Conservation (phyloP, 2,329 filamentous ascomycete species). For the Calonectria hawksworthii region DNA sequence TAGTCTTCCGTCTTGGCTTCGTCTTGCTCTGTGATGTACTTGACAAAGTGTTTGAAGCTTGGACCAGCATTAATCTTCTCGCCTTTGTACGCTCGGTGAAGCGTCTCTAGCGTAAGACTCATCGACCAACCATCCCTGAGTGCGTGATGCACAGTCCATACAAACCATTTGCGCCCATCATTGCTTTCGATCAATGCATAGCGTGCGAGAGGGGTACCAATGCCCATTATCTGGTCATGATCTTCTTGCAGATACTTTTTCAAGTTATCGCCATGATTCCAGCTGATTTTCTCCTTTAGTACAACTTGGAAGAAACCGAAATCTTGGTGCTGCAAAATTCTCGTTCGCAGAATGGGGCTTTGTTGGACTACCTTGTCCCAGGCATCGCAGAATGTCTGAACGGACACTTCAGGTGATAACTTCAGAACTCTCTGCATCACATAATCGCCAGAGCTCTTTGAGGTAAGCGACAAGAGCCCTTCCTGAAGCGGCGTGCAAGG, state of each 20-base stretch:
- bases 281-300: not conserved
- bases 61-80: not conserved
- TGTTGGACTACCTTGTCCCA: conserved; percentile 24
- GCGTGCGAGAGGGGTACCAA: conserved; percentile 18
- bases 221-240: not conserved
- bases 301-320: conserved; percentile 25
- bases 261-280: not conserved
- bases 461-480: conserved; percentile 50
- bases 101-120: conserved; percentile 27
- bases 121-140: conserved; percentile 48
- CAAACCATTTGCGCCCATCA: conserved; percentile 20
- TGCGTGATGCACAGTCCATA: conserved; percentile 46
- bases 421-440: conserved; percentile 29
- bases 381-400: conserved; percentile 25
- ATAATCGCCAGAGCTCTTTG: conserved; percentile 32
- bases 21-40: not conserved
- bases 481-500: conserved; percentile 53
- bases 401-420: conserved; percentile 12
- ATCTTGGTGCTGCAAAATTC: not conserved
- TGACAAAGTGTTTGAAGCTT: conserved; percentile 16
- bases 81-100: conserved; percentile 24
- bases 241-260: conserved; percentile 9
- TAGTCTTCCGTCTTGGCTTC: not conserved
- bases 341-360: conserved; percentile 56
- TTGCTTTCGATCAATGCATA: conserved; percentile 1